These are phyloP conservation scores for Blastocystis sp. DNA, from an alignment of 352 stramenopile genomes.

Conservation along the genomic window DNA sequence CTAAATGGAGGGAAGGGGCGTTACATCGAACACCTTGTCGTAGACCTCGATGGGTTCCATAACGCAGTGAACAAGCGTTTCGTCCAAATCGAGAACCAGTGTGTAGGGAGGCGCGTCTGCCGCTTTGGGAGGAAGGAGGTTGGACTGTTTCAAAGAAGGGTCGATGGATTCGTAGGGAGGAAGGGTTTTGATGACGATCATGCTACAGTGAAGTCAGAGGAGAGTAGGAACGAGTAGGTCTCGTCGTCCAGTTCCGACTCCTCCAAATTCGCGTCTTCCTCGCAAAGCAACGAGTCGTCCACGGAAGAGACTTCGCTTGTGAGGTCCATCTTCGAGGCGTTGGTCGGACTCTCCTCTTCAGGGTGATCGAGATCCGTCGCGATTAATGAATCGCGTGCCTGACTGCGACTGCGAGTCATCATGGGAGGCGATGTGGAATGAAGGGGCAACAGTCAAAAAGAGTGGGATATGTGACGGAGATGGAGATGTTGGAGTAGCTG, in stretches of 20 bases:
- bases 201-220: background rate
- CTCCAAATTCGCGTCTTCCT: background rate
- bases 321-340: background rate
- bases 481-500: constrained; percentile 61
- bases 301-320: background rate
- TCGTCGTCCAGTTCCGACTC: constrained; percentile 50
- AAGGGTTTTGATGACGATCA: constrained; percentile 70
- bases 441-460: background rate
- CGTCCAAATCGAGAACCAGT: constrained; percentile 93
- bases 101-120: constrained; percentile 74
- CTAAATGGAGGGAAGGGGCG: constrained; percentile 75
- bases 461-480: background rate
- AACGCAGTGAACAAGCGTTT: constrained; percentile 97
- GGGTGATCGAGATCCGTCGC: background rate
- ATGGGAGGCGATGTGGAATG: background rate
- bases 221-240: constrained; percentile 34
- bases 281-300: constrained; percentile 33
- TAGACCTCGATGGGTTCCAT: constrained; percentile 88
- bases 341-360: background rate
- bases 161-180: constrained; percentile 64
- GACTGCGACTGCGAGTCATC: background rate
- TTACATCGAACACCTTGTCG: constrained; percentile 91
- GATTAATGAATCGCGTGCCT: background rate
- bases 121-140: constrained; percentile 74
- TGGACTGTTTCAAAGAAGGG: background rate